Evolutionary conservation across 495 filamentous ascomycete species (phyloP).

Genomic region (Penicillium longicatenatum): DNA sequence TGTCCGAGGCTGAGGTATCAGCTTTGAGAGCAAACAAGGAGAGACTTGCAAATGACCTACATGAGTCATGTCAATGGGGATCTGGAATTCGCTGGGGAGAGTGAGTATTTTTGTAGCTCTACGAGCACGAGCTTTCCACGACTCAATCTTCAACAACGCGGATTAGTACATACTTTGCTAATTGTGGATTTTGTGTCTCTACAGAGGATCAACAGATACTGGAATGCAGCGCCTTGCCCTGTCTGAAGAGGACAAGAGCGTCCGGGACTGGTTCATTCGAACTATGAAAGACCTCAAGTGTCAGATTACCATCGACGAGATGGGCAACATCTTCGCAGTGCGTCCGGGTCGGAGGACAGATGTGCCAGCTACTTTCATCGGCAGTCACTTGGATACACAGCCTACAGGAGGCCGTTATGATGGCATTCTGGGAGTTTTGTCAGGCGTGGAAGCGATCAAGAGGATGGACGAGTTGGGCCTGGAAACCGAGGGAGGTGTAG

Average conservation of each 20-base stretch:
- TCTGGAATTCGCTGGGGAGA: slow-evolving; percentile 64
- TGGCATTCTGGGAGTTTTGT: slow-evolving; percentile 72
- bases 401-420: slow-evolving; percentile 74
- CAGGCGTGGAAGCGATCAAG: slow-evolving; percentile 71
- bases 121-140: background rate
- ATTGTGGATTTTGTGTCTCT: background rate
- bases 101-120: slow-evolving; percentile 40
- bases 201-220: slow-evolving; percentile 58
- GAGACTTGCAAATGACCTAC: slow-evolving; percentile 62
- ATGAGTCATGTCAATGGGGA: slow-evolving; percentile 69
- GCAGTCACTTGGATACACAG: slow-evolving; percentile 78
- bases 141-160: background rate
- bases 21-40: slow-evolving; percentile 58
- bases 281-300: slow-evolving; percentile 66
- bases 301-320: slow-evolving; percentile 59
- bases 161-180: background rate
- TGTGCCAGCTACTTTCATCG: slow-evolving; percentile 66
- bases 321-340: slow-evolving; percentile 79
- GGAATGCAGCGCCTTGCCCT: slow-evolving; percentile 70
- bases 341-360: slow-evolving; percentile 57
- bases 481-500: slow-evolving; percentile 71
- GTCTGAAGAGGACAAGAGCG: slow-evolving; percentile 68
- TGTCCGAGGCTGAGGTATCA: slow-evolving; percentile 43
- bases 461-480: slow-evolving; percentile 67
- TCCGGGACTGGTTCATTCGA: slow-evolving; percentile 74